Conservation (phyloP, 192 early-diverging fungal genomes). For the Radiomyces spectabilis region DNA sequence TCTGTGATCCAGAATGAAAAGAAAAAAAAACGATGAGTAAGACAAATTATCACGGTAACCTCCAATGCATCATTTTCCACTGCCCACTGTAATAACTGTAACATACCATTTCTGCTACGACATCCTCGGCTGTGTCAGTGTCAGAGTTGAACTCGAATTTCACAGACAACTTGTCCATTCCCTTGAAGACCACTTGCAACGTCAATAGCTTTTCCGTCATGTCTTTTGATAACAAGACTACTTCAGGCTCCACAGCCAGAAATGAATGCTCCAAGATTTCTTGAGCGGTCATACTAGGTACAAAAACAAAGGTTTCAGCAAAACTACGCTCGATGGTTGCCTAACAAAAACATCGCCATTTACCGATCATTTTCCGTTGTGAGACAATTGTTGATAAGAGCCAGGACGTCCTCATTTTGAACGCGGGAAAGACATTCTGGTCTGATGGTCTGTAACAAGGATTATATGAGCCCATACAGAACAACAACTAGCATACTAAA, state of each 20-base stretch:
- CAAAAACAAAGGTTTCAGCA: background rate
- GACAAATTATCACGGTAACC: too few species aligned
- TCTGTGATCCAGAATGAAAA: too few species aligned
- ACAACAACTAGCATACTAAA: too few species aligned
- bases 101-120: conserved; percentile 72
- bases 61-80: too few species aligned
- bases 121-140: conserved; percentile 71
- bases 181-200: conserved; percentile 71
- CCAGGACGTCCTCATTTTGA: conserved; percentile 54
- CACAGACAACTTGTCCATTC: conserved; percentile 67
- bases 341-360: too few species aligned
- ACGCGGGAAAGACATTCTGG: conserved; percentile 63
- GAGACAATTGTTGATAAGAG: conserved; percentile 59
- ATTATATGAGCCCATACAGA: background rate
- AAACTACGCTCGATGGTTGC: background rate
- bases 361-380: conserved; percentile 58
- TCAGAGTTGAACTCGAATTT: conserved; percentile 77
- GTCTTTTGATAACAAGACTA: conserved; percentile 51
- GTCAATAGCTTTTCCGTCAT: conserved; percentile 58
- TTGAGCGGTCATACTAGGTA: conserved; percentile 50
- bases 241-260: conserved; percentile 69
- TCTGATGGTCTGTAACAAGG: conserved; percentile 47
- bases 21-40: background rate
- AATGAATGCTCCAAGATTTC: conserved; percentile 70
- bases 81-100: background rate